Evolutionary conservation across 805 yeast species (phyloP), one percentile per base, ranked within the genome.

Genomic region (Wickerhamiella shivajii): DNA sequence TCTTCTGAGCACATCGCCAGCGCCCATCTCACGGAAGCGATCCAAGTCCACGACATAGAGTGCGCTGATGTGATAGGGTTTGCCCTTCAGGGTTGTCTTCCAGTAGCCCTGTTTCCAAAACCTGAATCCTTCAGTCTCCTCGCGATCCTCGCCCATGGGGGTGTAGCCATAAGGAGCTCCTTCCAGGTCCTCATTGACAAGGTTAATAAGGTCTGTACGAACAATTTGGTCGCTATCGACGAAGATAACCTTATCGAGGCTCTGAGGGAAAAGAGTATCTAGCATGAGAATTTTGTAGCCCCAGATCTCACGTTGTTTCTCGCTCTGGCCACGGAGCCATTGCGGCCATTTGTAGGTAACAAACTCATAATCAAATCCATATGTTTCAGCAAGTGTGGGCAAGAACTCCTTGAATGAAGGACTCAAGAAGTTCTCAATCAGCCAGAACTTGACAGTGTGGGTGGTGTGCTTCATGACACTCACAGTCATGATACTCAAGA

Each of bases 21-120:
- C 85, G 1, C 65, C 68, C 9, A 67, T 52, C 18, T 61, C 56
- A 42, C 94, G 67, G 50, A 85, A 77, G 36, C 57, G 58, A 15
- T 61, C 57, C 52, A 90, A 63, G 52, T 90, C 93, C 33, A 85
- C 75, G 6, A 84, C 79, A 47, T 72, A 84, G 15, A 79, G 61
- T 0, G 95, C 95, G 53, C 92, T 74, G 42, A 79, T 77, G 46
- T 84, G 92, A 52, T 83, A 78, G 37, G 71, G 76, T 21, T 62
- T 58, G 7, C 65, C 64, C 25, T 71, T 66, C 27, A 87, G 58
- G 17, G 66, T 63, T 3, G 64, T 62, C 38, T 69, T 59, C 98
- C 98, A 87, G 53, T 81, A 87, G 0, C 96, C 97, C 40, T 71
- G 69, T 47, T 83, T 77, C 98, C 97, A 90, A 57, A 87, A 90